A percentile compares a stretch with the other conserved stretches of the same genome.
Evolutionary conservation across 495 filamentous ascomycete species (phyloP).

Genomic region (Annulohypoxylon bovei): DNA sequence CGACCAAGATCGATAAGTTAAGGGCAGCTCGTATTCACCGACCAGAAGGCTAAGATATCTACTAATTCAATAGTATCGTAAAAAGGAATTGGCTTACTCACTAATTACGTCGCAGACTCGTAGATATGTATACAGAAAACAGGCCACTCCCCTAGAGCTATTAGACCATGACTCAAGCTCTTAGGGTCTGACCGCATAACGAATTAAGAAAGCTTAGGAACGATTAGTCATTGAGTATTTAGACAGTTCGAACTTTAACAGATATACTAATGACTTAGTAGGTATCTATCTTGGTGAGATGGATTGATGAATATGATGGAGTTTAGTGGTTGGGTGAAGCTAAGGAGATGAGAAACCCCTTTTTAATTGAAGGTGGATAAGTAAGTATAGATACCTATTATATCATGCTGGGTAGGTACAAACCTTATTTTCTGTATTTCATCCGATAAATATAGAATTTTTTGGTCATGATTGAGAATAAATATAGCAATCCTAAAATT

Average conservation of each 20-base stretch:
- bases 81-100: neutral
- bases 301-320: neutral
- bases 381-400: neutral
- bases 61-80: neutral
- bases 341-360: neutral
- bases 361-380: neutral
- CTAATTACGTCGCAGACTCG: neutral
- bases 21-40: neutral
- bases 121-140: neutral
- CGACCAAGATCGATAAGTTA: neutral
- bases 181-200: neutral
- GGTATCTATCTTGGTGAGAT: no score
- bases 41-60: neutral
- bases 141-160: neutral
- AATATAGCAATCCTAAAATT: neutral
- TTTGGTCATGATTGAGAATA: neutral
- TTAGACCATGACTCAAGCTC: constrained; percentile 1
- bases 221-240: neutral
- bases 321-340: neutral
- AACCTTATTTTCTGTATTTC: no score
- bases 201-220: neutral
- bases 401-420: no score
- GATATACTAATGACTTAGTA: neutral
- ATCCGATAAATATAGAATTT: no score
- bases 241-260: neutral